Evolutionary conservation across 2,329 filamentous ascomycete genomes (phyloP), one percentile per base, ranked within the genome.

Genomic region (Chrysosphaeria jannelii): DNA sequence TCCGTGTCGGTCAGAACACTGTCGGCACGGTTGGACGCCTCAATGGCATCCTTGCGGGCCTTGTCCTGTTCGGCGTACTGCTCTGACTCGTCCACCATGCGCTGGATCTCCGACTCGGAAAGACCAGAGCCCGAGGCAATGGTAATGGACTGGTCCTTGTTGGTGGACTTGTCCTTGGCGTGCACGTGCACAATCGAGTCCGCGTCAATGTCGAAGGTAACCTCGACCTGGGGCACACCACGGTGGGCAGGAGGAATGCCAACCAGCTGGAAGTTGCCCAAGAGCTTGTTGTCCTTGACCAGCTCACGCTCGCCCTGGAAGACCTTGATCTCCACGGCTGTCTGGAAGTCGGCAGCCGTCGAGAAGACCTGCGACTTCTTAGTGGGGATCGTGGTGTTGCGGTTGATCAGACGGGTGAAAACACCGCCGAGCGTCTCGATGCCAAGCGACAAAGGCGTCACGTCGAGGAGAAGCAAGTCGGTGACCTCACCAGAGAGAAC

Each of bases 341-440:
- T 81, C 62, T 93, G 81, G 71, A 91, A 93, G 63, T 93, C 85
- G 38, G 74, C 79, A 66, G 90, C 90, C 45, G 81, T 93, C 16
- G 81, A 91, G 74, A 93, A 93, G 40, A 88, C 76, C 59, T 93
- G 78, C 14, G 78, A 90, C 66, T 93, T 97, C 76, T 93, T 91
- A 53, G 85, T 93, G 32, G 85, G 85, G 39, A 93, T 91, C 35
- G 81, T 93, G 44, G 85, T 93, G 69, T 93, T 93, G 47, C 85
- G 75, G 58, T 88, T 85, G 48, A 97, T 93, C 41, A 97, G 70
- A 52, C 85, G 70, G 51, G 81, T 93, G 79, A 93, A 91, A 61
- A 93, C 81, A 57, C 81, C 81, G 65, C 85, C 81, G 52, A 81
- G 79, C 40, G 85, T 97, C 71, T 93, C 81, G 45, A 93, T 93